Percentiles rank a stretch among this genome's conserved stretches.
phyloP scores from a whole-genome alignment of 768 basidiomycete genomes.

The Lactarius deliciosus region DNA sequence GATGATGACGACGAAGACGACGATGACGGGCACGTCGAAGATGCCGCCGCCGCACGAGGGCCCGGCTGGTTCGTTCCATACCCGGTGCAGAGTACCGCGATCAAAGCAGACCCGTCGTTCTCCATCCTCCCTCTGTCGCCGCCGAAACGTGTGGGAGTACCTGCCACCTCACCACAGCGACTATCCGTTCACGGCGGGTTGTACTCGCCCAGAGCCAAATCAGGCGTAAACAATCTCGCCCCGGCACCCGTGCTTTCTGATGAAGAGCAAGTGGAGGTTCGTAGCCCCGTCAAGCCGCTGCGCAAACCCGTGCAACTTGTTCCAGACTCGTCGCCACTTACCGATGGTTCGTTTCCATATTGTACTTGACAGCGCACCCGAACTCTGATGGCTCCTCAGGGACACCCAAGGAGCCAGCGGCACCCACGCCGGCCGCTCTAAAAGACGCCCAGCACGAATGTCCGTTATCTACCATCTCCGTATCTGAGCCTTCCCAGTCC shows the following conservation, averaged over 20 bases:
- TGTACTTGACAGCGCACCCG: too few relatives aligned
- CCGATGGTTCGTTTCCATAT: slow-evolving; percentile 3
- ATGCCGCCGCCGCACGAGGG: background rate
- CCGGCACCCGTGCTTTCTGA: background rate
- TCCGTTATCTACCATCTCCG: background rate
- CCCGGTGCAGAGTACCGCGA: background rate
- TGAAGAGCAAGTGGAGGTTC: slow-evolving; percentile 9
- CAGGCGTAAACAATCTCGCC: background rate
- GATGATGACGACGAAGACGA: slow-evolving; percentile 16
- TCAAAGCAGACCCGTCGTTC: slow-evolving; percentile 16
- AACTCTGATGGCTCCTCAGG: background rate
- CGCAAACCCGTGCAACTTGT: background rate
- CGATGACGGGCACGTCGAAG: slow-evolving; percentile 8
- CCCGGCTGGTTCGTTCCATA: background rate
- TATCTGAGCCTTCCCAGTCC: background rate
- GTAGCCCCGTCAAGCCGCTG: background rate
- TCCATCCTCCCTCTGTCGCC: slow-evolving; percentile 19
- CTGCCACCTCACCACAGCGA: background rate
- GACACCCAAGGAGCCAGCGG: background rate
- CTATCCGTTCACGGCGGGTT: background rate
- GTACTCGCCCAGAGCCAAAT: slow-evolving; percentile 9
- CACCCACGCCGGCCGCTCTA: background rate
- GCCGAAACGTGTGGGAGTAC: slow-evolving; percentile 4
- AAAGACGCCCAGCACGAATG: slow-evolving; percentile 11
- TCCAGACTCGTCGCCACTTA: background rate